Evolutionary conservation across 306 rosid genomes (phyloP), one percentile per base, ranked within the genome.

Genomic region (Crotalaria pallida): DNA sequence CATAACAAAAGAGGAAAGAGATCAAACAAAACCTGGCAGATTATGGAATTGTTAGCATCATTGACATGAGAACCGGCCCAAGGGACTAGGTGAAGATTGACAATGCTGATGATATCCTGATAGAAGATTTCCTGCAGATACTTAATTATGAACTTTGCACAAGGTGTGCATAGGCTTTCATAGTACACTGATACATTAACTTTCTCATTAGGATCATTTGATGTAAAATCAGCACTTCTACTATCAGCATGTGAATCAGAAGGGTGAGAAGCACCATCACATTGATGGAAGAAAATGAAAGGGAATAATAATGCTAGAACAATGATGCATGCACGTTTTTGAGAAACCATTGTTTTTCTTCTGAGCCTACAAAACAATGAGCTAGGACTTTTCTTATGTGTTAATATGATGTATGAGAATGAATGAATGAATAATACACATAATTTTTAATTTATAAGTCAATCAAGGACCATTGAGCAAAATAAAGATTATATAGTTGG

Each of bases 71-170:
- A 47, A 36, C 80, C 53, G 43, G 77, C 89, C 82, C 80, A 80
- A 40, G 92, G 92, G 17, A 82, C 71, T 10, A 87, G 55, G 41
- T 78, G 81, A 72, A 87, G 89, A 76, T 82, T 78, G 58, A 84
- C 26, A 41, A 84, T 72, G 62, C 47, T 55, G 73, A 75, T 72
- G 82, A 87, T 85, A 23, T 56, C 78, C 0, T 62, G 22, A 49
- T 77, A 50, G 72, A 85, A 88, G 45, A 85, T 66, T 41, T 5
- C 66, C 34, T 38, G 69, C 11, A 88, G 88, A 63, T 83, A 65
- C 53, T 70, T 65, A 5, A 77, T 61, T 0, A 85, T 81, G 84
- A 85, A 83, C 48, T 76, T 65, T 13, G 90, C 76, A 38, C 75
- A 83, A 36, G 56, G n/a, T 31, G 33, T 56, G 62, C 64, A 67